These are phyloP conservation scores for Penicillium cinerascens DNA, from an alignment of 495 filamentous ascomycete genomes.

Conservation along the genomic window DNA sequence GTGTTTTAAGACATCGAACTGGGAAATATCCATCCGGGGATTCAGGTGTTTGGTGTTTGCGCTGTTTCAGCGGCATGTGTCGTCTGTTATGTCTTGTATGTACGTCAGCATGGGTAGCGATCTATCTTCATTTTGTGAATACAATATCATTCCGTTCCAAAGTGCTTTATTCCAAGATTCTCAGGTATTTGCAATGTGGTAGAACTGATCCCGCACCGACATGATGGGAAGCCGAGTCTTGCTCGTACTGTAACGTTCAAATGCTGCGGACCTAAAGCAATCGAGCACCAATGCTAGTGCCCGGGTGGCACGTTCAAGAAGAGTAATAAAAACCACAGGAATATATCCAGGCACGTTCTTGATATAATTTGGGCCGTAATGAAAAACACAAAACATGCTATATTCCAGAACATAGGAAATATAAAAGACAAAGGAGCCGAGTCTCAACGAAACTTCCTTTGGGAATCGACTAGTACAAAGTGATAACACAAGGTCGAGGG, in stretches of 20 bases:
- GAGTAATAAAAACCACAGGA: background rate
- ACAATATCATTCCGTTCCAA: constrained; percentile 25
- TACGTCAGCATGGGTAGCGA: constrained; percentile 34
- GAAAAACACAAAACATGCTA: constrained; percentile 21
- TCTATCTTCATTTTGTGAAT: constrained; percentile 31
- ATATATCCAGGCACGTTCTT: background rate
- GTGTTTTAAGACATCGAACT: constrained; percentile 28
- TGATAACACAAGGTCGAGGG: constrained; percentile 25
- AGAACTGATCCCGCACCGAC: background rate
- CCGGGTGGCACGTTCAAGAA: background rate
- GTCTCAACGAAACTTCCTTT: constrained; percentile 17
- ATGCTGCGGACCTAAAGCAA: background rate
- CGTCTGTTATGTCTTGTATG: constrained; percentile 28
- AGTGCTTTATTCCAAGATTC: background rate
- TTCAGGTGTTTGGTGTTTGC: constrained; percentile 31
- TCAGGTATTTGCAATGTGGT: background rate
- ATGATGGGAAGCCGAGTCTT: background rate
- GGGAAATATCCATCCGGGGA: constrained; percentile 34
- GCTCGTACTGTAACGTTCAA: no score
- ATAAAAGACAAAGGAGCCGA: constrained; percentile 21
- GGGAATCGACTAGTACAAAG: constrained; percentile 36
- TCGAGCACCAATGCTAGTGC: background rate
- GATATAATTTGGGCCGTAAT: constrained; percentile 8
- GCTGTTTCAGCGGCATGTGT: constrained; percentile 27
- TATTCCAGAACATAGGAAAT: constrained; percentile 26